phyloP scores from a whole-genome alignment of 495 filamentous ascomycete genomes.

The Pyrenula aspistea region DNA sequence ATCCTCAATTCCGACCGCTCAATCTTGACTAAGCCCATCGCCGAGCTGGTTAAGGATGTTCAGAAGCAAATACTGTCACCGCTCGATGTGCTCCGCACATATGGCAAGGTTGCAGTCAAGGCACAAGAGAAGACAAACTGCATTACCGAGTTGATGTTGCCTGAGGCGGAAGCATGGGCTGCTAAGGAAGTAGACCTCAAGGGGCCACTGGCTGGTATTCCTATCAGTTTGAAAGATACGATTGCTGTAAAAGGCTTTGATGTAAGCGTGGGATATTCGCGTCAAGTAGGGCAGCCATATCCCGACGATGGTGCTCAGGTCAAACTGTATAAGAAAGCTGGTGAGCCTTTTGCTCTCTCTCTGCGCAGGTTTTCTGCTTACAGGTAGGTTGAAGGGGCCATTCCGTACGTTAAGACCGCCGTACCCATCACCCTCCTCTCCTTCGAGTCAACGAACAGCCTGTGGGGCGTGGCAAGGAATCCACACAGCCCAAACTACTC shows the following conservation, averaged over 20 bases:
- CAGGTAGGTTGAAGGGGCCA: slow-evolving; percentile 42
- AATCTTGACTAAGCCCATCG: slow-evolving; percentile 63
- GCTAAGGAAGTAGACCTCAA: slow-evolving; percentile 56
- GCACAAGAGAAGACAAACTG: slow-evolving; percentile 87
- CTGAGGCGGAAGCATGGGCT: slow-evolving; percentile 69
- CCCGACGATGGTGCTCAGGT: slow-evolving; percentile 62
- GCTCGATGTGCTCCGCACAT: slow-evolving; percentile 70
- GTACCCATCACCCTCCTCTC: slow-evolving; percentile 83
- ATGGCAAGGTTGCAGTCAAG: slow-evolving; percentile 75
- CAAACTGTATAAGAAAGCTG: slow-evolving; percentile 74
- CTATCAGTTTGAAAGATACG: slow-evolving; percentile 80
- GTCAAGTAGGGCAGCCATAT: slow-evolving; percentile 53
- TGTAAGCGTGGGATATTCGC: slow-evolving; percentile 69
- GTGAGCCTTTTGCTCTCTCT: slow-evolving; percentile 15
- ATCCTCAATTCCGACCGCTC: slow-evolving; percentile 47
- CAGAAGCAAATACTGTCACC: slow-evolving; percentile 53
- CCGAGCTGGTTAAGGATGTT: slow-evolving; percentile 65
- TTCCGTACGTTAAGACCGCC: slow-evolving; percentile 94
- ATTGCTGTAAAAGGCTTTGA: slow-evolving; percentile 81
- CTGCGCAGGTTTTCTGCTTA: neutral
- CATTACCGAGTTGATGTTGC: slow-evolving; percentile 78
- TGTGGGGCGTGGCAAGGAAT: slow-evolving; percentile 75
- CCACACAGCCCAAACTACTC: slow-evolving; percentile 77
- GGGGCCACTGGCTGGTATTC: slow-evolving; percentile 82
- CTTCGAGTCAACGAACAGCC: slow-evolving; percentile 86